These are phyloP conservation scores for Physaria fendleri DNA, from an alignment of 345 rosid species.

Conservation along the genomic window DNA sequence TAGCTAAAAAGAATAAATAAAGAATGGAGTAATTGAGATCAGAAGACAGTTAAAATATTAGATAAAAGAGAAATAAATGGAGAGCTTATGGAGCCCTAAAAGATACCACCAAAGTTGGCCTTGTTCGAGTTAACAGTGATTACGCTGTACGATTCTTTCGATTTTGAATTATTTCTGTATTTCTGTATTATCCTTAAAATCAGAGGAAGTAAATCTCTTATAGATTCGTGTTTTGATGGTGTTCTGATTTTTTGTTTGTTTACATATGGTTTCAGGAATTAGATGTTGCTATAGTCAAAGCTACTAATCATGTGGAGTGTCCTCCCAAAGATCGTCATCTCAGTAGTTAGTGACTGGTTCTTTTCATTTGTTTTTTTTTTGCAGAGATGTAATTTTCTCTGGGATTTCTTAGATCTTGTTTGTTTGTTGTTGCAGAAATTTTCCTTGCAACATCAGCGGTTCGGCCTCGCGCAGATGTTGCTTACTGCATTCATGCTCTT, in stretches of 20 bases:
- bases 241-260: not conserved
- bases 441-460: constrained; percentile 61
- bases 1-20: not conserved
- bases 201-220: not conserved
- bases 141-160: constrained; percentile 45
- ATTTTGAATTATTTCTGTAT: not conserved
- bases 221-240: constrained; percentile 16
- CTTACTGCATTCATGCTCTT: constrained; percentile 78
- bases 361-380: not conserved
- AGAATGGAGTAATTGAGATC: no score
- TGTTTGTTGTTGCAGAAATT: constrained; percentile 45
- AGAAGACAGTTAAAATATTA: not conserved
- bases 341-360: constrained; percentile 39
- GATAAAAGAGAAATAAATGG: no score
- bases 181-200: not conserved
- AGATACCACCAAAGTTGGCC: constrained; percentile 91
- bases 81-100: constrained; percentile 85
- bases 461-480: constrained; percentile 89
- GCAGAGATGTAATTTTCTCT: not conserved
- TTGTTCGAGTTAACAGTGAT: constrained; percentile 87
- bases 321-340: constrained; percentile 87
- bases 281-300: constrained; percentile 86
- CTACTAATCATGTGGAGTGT: constrained; percentile 88
- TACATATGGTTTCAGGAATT: constrained; percentile 42
- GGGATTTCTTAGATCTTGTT: not conserved